phyloP scores from a whole-genome alignment of 164 flowering plant genomes.

The Annona cherimola region DNA sequence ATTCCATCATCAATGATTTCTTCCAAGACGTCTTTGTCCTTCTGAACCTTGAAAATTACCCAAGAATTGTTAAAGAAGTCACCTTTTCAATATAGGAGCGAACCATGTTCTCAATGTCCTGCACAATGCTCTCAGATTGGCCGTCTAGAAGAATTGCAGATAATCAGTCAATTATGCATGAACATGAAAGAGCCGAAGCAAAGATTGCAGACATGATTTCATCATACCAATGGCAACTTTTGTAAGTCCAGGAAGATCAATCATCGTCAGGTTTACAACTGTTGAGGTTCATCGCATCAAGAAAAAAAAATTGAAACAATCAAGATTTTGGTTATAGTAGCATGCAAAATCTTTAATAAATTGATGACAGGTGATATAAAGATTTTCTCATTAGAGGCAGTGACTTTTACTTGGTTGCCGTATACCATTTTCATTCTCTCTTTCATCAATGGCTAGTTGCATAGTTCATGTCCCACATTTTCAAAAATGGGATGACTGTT shows the following conservation, averaged over 20 bases:
- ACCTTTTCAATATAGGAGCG: constrained; percentile 86
- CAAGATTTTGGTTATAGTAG: neutral
- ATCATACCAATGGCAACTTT: constrained; percentile 97
- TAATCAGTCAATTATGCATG: constrained; percentile 8
- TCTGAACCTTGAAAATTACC: neutral
- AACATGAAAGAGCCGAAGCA: neutral
- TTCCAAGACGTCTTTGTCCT: neutral
- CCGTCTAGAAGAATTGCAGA: constrained; percentile 40
- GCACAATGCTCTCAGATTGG: constrained; percentile 70
- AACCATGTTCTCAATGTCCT: constrained; percentile 83
- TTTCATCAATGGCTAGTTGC: neutral
- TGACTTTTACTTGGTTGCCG: neutral
- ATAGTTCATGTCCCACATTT: neutral
- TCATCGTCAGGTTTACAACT: constrained; percentile 95
- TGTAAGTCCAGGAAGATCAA: constrained; percentile 99
- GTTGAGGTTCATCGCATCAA: constrained; percentile 19
- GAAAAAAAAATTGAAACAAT: neutral
- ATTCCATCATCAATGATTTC: neutral
- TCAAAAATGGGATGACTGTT: neutral
- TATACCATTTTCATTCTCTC: neutral
- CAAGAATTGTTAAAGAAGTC: neutral
- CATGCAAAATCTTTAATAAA: neutral
- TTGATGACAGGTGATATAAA: too few species aligned
- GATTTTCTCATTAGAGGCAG: too few species aligned
- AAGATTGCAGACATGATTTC: neutral